A percentile compares a stretch with the other conserved stretches of the same genome.
phyloP scores from a whole-genome alignment of 257 asterid genomes.

The Leptodermis oblonga region DNA sequence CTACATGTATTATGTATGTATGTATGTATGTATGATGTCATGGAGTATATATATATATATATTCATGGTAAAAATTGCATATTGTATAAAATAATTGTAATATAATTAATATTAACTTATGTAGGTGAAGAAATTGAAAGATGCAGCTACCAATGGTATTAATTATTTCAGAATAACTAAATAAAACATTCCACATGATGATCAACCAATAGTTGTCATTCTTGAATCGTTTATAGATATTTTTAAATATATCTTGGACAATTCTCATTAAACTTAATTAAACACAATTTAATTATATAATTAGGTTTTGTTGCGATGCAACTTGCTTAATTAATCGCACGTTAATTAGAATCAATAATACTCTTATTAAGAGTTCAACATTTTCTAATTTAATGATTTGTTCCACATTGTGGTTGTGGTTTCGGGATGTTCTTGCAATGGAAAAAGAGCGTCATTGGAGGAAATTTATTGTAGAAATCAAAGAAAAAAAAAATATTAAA shows the following conservation, averaged over 20 bases:
- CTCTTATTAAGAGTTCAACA: no score
- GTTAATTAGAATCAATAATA: neutral
- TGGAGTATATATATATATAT: neutral
- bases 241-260: neutral
- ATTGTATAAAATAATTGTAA: neutral
- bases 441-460: no score
- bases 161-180: neutral
- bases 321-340: neutral
- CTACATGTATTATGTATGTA: conserved; percentile 8
- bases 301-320: neutral
- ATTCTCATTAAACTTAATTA: neutral
- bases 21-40: conserved; percentile 1
- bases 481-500: no score
- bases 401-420: no score
- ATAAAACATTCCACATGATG: conserved; percentile 14
- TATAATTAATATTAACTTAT: neutral
- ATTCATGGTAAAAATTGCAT: neutral
- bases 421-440: no score
- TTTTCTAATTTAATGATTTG: neutral
- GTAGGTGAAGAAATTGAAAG: conserved; percentile 16
- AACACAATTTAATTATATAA: neutral
- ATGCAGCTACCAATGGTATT: neutral
- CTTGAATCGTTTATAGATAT: neutral
- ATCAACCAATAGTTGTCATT: conserved; percentile 3
- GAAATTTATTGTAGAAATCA: no score